A percentile compares a stretch with the other conserved stretches of the same genome.
phyloP scores from a whole-genome alignment of 73 alveolate species.

The Stentor coeruleus region DNA sequence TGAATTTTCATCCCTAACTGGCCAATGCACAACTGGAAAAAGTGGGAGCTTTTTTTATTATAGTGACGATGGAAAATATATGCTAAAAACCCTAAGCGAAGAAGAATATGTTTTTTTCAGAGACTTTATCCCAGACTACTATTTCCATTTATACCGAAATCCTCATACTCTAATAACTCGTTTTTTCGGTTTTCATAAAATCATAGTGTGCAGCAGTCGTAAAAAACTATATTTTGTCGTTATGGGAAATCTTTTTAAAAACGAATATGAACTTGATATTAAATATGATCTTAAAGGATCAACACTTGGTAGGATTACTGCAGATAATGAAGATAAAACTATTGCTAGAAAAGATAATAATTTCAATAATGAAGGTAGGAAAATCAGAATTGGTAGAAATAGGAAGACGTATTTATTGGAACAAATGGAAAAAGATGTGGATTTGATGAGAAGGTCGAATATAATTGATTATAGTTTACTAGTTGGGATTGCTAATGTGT shows the following conservation, averaged over 20 bases:
- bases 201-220: slow-evolving; percentile 28
- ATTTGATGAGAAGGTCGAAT: slow-evolving; percentile 72
- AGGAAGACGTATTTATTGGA: slow-evolving; percentile 55
- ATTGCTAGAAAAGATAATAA: slow-evolving; percentile 90
- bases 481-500: slow-evolving; percentile 74
- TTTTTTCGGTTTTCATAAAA: slow-evolving; percentile 72
- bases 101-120: slow-evolving; percentile 83
- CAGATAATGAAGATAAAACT: slow-evolving; percentile 55
- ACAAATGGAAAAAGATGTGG: slow-evolving; percentile 74
- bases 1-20: slow-evolving; percentile 16
- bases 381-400: slow-evolving; percentile 59
- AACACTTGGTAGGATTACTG: slow-evolving; percentile 61
- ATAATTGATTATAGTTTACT: slow-evolving; percentile 87
- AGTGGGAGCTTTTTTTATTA: slow-evolving; percentile 97
- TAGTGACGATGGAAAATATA: slow-evolving; percentile 96
- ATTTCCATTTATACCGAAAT: slow-evolving; percentile 66
- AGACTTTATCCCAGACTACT: slow-evolving; percentile 75
- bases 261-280: slow-evolving; percentile 51
- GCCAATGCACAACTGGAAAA: slow-evolving; percentile 63
- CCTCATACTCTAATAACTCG: slow-evolving; percentile 76
- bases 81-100: slow-evolving; percentile 85
- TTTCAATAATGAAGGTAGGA: slow-evolving; percentile 59
- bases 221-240: slow-evolving; percentile 55
- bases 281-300: slow-evolving; percentile 86
- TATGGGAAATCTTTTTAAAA: slow-evolving; percentile 69